Evolutionary conservation across 371 early-diverging fungal species (phyloP), one percentile per base, ranked within the genome.

Genomic region (Mucor irregularis): DNA sequence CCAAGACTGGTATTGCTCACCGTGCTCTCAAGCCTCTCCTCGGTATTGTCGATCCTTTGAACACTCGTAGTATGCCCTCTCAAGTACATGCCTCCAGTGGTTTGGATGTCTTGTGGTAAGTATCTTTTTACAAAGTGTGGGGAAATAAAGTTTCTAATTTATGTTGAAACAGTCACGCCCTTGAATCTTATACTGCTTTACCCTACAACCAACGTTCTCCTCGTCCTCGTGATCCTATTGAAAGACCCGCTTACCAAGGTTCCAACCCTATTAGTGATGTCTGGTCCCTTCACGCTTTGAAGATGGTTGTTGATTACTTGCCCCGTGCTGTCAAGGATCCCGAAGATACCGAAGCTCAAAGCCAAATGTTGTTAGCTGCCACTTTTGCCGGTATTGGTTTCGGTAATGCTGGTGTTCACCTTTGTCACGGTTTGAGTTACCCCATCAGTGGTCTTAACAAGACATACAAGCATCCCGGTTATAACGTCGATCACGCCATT

Each of bases 301-400:
- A 78, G 53, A 88, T 93, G 88, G 90, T 90, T 7, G 84, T 91
- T 53, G 76, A 91, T 52, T 87, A 91, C 50, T 70, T 95, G 43
- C 91, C 90, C 19, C 79, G 86, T 29, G 88, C 87, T 6, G 85
- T 86, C 42, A 80, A 80, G 40, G 81, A 91, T 61, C 87, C 89
- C 1, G 76, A 78, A 44, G 90, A 95, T 64, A 63, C 59, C 52
- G 83, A 80, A 61, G 95, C 95, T 9, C 90, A 91, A 63, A 79
- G 81, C 17, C 84, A 91, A 52, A 95, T 95, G 95, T 83, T 92
- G 37, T 81, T 95, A 37, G 95, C 95, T 13, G 89, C 93, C 3
- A 91, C 95, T 5, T 93, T 91, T 67, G 95, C 95, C 1, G 95
- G 91, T 63, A 92, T 93, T 57, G 95, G 95, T 34, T 95, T 95